Conservation (phyloP, 2,329 filamentous ascomycete species). For the Truncatella angustata region DNA sequence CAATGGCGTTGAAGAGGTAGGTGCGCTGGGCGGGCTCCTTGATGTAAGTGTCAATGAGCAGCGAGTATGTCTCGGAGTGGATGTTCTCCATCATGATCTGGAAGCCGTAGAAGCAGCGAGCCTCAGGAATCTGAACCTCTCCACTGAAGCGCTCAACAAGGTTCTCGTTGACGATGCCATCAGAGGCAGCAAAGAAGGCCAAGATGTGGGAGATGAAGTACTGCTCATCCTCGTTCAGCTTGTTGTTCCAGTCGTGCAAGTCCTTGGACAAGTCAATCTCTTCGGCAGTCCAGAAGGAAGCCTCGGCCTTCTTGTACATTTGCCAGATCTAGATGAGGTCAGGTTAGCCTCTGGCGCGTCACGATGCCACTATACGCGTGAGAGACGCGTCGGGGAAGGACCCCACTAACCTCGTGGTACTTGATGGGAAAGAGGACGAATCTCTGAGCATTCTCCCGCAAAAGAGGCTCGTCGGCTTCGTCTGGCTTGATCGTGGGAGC, state of each 20-base stretch:
- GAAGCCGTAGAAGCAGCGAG: conserved; percentile 99
- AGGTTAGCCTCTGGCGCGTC: conserved; percentile 37
- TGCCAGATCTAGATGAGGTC: conserved; percentile 79
- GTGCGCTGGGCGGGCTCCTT: conserved; percentile 93
- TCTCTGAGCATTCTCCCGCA: conserved; percentile 92
- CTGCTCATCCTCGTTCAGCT: conserved; percentile 91
- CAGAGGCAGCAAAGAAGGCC: conserved; percentile 97
- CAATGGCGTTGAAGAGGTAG: conserved; percentile 97
- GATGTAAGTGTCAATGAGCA: conserved; percentile 98
- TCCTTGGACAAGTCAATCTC: conserved; percentile 99
- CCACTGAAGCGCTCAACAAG: conserved; percentile 95
- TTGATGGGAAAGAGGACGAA: conserved; percentile 99
- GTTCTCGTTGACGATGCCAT: conserved; percentile 99
- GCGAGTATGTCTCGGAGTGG: conserved; percentile 98
- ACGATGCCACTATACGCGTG: conserved; percentile 67
- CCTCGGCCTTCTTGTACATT: conserved; percentile 99
- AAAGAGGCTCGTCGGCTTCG: conserved; percentile 82
- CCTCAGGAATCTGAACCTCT: conserved; percentile 96
- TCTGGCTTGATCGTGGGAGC: conserved; percentile 59
- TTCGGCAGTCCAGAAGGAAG: conserved; percentile 99
- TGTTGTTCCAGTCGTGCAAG: conserved; percentile 98
- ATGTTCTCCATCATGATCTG: conserved; percentile 99
- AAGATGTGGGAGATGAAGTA: conserved; percentile 99
- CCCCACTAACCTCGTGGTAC: conserved; percentile 90
- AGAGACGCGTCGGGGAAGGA: conserved; percentile 41